Base-by-base conservation (phyloP, 768 basidiomycete genomes). In the Suillus placidus region DNA sequence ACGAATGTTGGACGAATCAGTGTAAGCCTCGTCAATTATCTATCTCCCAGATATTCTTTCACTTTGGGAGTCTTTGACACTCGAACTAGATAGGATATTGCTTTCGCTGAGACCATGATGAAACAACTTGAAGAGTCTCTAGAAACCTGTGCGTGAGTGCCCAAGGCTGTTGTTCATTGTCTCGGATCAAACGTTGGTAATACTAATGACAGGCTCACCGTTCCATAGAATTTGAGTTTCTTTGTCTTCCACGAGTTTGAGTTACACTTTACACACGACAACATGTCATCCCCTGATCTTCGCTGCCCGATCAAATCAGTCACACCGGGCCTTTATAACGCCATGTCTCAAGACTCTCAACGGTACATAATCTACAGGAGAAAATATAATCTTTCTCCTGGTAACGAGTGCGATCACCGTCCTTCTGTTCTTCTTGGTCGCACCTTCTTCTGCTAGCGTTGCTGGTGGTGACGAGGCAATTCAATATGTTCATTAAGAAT, bases 371-470 rank as follows among this genome's bases (percentile, higher is more conserved):
- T 58, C 14, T 40, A 2, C 26, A 40, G 32, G 61, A 60, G 51
- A 34, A 34, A 23, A n/a, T 76, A 75, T 70, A 76, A 76, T 45
- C 67, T 26, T 32, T 54, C 54, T 55, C 54, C 35, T 68, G 64
- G 56, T 58, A 66, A 60, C 68, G 60, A 66, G 45, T 68, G n/a
- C 30, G 26, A 30, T 43, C 61, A 66, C 62, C 23, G 32, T 64
- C 40, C 54, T 26, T 18, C 58, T 52, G 40, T 68, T 42, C 61
- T 64, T 55, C 58, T 58, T 49, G 45, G 35, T 57, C 43, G 32
- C 37, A 35, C 38, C 51, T 61, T 37, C 64, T 42, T 52, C 57
- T 42, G 38, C 52, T 63, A 26, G 34, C 30, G 12, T 55, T 55
- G 32, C 34, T 35, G 54, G 32, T 34, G 20, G 32, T 23, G 35